Evolutionary conservation across 2,329 filamentous ascomycete species (phyloP), one percentile per base, ranked within the genome.

Genomic region (Pseudocercospora fijiensis): DNA sequence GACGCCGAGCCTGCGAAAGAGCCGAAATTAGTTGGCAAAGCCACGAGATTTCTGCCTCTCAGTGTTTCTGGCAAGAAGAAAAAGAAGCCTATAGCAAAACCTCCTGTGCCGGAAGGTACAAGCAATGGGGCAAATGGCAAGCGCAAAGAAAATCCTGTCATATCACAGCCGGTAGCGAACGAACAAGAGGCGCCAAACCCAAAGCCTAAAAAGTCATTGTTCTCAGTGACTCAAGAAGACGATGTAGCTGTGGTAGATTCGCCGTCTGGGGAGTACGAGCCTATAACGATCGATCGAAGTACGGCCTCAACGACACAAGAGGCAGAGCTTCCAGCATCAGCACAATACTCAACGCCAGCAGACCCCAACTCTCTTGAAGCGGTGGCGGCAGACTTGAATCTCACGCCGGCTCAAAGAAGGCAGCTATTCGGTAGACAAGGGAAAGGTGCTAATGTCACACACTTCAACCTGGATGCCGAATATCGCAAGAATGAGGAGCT

Each of bases 381-480:
- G 60, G 88, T 96, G 56, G 92, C 92, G 3, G 80, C 88, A 61
- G 88, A 91, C 66, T 84, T 97, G 43, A 90, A 95, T 67, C 86
- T 97, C 13, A 90, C 91, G 3, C 85, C 87, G 4, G 84, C 90
- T 0, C 88, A 91, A 68, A 85, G 88, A 45, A 88, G 94, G 47
- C 92, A 96, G 74, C 85, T 98, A 3, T 94, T 98, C 74, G 94
- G 94, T 1, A 89, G 93, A 4, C 69, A 72, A 49, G 65, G 65
- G 30, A 72, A 76, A 68, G 69, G 76, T 60, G 67, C 80, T 7
- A 88, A 85, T 49, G 84, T 96, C 41, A 84, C 93, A 67, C 92
- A 90, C 72, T 96, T 97, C 84, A 91, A 96, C 78, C 93, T 92
- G 68, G 92, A 96, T 75, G 80, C 82, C 63, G 93, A 97, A 79